These are phyloP conservation scores for Paramecium bursaria DNA, from an alignment of 73 alveolate species.

Conservation along the genomic window DNA sequence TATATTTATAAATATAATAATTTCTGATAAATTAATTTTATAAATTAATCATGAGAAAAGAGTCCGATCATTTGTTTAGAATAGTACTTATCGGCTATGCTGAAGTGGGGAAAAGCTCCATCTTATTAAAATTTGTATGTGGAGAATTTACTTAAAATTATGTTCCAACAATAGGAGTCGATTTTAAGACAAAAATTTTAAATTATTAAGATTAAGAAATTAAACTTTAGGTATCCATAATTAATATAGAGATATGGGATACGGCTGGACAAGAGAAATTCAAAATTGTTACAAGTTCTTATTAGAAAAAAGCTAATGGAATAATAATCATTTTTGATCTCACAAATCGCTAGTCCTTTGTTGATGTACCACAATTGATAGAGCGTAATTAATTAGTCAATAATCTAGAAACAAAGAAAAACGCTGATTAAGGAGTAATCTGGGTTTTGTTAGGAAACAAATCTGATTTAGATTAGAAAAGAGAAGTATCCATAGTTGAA, in stretches of 20 bases:
- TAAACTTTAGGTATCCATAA: background rate
- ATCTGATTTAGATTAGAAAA: slow-evolving; percentile 60
- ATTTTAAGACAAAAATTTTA: slow-evolving; percentile 38
- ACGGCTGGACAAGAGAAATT: slow-evolving; percentile 51
- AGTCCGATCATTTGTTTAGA: slow-evolving; percentile 29
- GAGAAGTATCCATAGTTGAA: slow-evolving; percentile 70
- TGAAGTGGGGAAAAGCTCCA: slow-evolving; percentile 43
- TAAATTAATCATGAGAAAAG: too few relatives aligned
- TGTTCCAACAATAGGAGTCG: slow-evolving; percentile 35
- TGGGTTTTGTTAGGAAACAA: slow-evolving; percentile 69
- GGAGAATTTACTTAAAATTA: slow-evolving; percentile 5
- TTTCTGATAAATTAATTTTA: too few relatives aligned
- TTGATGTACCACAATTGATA: background rate
- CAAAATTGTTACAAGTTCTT: slow-evolving; percentile 4
- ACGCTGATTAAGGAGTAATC: background rate
- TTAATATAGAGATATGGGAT: slow-evolving; percentile 32
- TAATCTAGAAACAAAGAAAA: slow-evolving; percentile 16
- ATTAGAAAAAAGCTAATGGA: slow-evolving; percentile 39
- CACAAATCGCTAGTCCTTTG: slow-evolving; percentile 31
- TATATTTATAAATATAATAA: too few relatives aligned
- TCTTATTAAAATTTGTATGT: background rate
- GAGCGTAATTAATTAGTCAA: too few relatives aligned
- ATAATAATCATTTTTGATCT: slow-evolving; percentile 30
- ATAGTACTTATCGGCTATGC: slow-evolving; percentile 8
- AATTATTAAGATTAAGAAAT: too few relatives aligned